A percentile compares a stretch with the other conserved stretches of the same genome.
Evolutionary conservation across 805 yeast species (phyloP).

Genomic region (Barnettozyma vustinii): DNA sequence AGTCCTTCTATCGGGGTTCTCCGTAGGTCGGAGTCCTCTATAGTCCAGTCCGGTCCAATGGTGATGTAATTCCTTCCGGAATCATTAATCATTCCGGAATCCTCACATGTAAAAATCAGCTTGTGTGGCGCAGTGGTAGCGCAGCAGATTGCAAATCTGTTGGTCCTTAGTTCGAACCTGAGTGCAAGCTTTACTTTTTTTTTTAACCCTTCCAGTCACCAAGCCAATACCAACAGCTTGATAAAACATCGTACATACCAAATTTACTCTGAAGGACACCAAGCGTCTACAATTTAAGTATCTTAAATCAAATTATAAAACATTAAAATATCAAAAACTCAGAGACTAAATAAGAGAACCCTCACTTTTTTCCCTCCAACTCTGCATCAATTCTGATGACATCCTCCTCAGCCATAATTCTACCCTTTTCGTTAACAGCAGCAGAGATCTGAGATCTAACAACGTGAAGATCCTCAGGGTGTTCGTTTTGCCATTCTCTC

Average conservation of each 20-base stretch:
- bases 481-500: conserved; percentile 65
- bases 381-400: conserved; percentile 21
- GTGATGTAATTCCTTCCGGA: no score
- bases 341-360: neutral
- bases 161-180: conserved; percentile 98
- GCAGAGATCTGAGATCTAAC: conserved; percentile 60
- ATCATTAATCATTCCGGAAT: no score
- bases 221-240: no score
- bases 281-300: no score
- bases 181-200: conserved; percentile 64
- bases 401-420: conserved; percentile 7
- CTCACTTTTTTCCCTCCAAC: conserved; percentile 1
- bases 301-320: neutral
- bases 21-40: no score
- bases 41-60: no score
- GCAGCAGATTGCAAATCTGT: conserved; percentile 98
- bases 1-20: no score
- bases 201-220: no score
- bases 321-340: neutral
- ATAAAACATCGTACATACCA: no score
- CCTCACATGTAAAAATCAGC: conserved; percentile 30
- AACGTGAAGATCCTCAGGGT: conserved; percentile 73
- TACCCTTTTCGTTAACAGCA: conserved; percentile 25
- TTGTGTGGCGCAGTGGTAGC: conserved; percentile 96
- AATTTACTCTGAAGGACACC: no score